These are phyloP conservation scores for Myxozyma mucilagina DNA, from an alignment of 805 yeast genomes.

Conservation along the genomic window DNA sequence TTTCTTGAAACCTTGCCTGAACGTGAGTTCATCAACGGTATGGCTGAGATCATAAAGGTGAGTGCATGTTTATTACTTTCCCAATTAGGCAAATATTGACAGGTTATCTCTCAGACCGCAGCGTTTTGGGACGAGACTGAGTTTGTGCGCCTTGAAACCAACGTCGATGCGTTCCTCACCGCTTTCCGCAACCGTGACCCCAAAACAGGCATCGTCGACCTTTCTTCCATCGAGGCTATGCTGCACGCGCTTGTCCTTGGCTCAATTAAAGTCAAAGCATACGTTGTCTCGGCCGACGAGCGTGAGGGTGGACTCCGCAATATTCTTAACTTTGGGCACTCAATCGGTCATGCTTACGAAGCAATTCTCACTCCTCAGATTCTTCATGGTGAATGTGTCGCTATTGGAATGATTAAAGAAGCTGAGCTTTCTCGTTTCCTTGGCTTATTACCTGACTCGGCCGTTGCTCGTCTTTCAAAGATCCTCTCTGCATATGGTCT, in stretches of 20 bases:
- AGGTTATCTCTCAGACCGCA: constrained; percentile 56
- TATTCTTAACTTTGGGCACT: constrained; percentile 90
- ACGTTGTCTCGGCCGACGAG: constrained; percentile 90
- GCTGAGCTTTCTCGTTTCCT: constrained; percentile 93
- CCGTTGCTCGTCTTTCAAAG: constrained; percentile 84
- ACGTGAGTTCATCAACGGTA: constrained; percentile 94
- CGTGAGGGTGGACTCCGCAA: constrained; percentile 94
- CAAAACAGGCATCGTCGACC: constrained; percentile 54
- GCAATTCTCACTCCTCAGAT: constrained; percentile 97
- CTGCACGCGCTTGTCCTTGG: constrained; percentile 77
- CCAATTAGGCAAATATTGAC: background rate
- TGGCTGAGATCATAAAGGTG: constrained; percentile 90
- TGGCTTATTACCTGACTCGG: constrained; percentile 86
- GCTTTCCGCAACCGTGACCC: constrained; percentile 56
- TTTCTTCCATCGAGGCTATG: constrained; percentile 68
- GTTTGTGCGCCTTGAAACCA: constrained; percentile 77
- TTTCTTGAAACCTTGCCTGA: constrained; percentile 87
- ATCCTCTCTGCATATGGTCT: constrained; percentile 82
- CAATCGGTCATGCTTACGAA: constrained; percentile 97
- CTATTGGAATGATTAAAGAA: constrained; percentile 92
- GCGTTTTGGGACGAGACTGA: constrained; percentile 95
- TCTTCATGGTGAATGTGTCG: constrained; percentile 97
- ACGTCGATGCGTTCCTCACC: constrained; percentile 66
- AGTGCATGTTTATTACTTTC: background rate
- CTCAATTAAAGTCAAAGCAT: constrained; percentile 87